phyloP scores from a whole-genome alignment of 2,329 filamentous ascomycete species.

The Colletotrichum sp. region DNA sequence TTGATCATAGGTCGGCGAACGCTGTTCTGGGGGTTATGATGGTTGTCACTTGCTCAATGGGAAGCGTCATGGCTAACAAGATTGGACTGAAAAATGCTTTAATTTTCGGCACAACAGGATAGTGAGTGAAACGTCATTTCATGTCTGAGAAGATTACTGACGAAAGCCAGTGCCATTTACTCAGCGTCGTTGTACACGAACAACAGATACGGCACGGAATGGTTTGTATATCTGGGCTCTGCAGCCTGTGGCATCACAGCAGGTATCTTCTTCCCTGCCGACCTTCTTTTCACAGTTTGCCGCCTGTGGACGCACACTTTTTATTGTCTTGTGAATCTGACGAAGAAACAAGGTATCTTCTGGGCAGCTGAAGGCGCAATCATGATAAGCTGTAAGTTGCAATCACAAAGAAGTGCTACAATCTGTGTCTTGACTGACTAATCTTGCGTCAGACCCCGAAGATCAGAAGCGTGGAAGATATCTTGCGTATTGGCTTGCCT shows the following conservation, averaged over 20 bases:
- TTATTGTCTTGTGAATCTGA: neutral
- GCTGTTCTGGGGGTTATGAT: slow-evolving; percentile 5
- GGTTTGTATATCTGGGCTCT: slow-evolving; percentile 25
- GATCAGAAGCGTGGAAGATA: slow-evolving; percentile 1
- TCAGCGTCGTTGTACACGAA: slow-evolving; percentile 40
- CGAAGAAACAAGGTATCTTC: neutral
- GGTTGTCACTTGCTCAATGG: neutral
- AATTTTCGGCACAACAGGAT: slow-evolving; percentile 5
- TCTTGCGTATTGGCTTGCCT: neutral
- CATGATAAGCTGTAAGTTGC: slow-evolving; percentile 23
- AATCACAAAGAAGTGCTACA: neutral
- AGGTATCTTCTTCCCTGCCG: slow-evolving; percentile 15
- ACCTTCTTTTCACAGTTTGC: neutral
- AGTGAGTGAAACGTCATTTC: neutral
- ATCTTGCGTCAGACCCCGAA: neutral
- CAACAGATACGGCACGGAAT: slow-evolving; percentile 30
- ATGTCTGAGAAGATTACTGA: too few relatives aligned
- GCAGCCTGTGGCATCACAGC: slow-evolving; percentile 27
- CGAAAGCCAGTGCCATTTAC: slow-evolving; percentile 26
- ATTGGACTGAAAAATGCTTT: neutral
- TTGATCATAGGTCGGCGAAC: neutral
- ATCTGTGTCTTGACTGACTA: neutral
- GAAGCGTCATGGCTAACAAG: slow-evolving; percentile 1
- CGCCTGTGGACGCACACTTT: accelerated
- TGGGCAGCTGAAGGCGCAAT: slow-evolving; percentile 30